Conservation (phyloP, 495 filamentous ascomycete species). For the Trichoderma gamsii region DNA sequence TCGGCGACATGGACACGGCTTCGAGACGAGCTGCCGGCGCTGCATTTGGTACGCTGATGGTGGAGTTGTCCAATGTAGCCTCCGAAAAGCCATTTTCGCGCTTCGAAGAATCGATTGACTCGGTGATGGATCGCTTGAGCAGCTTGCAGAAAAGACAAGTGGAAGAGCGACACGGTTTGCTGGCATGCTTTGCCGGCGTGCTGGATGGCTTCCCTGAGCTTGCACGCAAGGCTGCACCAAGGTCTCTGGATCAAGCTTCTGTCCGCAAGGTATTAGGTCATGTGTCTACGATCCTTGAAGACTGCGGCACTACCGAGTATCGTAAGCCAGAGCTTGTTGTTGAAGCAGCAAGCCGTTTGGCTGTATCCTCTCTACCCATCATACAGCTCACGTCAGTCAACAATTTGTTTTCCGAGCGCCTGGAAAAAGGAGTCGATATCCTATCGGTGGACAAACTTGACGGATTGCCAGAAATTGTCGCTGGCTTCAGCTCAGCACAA, state of each 20-base stretch:
- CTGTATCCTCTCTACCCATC: slow-evolving; percentile 39
- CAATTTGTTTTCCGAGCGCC: not conserved
- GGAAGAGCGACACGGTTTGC: slow-evolving; percentile 61
- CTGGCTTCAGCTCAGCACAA: slow-evolving; percentile 15
- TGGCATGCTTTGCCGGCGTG: slow-evolving; percentile 52
- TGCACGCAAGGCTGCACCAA: slow-evolving; percentile 14
- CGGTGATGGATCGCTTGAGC: slow-evolving; percentile 40
- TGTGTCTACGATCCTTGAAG: slow-evolving; percentile 29
- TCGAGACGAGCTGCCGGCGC: slow-evolving; percentile 66
- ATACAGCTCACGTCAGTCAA: slow-evolving; percentile 27
- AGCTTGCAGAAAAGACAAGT: slow-evolving; percentile 52
- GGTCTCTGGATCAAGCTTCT: not conserved
- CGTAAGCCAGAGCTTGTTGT: slow-evolving; percentile 65
- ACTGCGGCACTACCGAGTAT: slow-evolving; percentile 34
- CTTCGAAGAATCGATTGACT: slow-evolving; percentile 24
- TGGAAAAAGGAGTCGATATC: slow-evolving; percentile 22
- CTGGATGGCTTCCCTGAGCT: slow-evolving; percentile 24
- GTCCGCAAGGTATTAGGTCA: slow-evolving; percentile 15
- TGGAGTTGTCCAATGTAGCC: slow-evolving; percentile 26
- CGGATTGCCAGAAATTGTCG: slow-evolving; percentile 21
- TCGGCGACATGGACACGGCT: slow-evolving; percentile 65
- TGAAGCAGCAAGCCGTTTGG: slow-evolving; percentile 55
- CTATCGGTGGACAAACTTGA: slow-evolving; percentile 19
- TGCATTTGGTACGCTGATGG: slow-evolving; percentile 58
- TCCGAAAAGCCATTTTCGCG: slow-evolving; percentile 23